Percentiles rank a stretch among this genome's conserved stretches.
phyloP scores from a whole-genome alignment of 2,329 filamentous ascomycete species.

The Tolypocladium guangdongense region DNA sequence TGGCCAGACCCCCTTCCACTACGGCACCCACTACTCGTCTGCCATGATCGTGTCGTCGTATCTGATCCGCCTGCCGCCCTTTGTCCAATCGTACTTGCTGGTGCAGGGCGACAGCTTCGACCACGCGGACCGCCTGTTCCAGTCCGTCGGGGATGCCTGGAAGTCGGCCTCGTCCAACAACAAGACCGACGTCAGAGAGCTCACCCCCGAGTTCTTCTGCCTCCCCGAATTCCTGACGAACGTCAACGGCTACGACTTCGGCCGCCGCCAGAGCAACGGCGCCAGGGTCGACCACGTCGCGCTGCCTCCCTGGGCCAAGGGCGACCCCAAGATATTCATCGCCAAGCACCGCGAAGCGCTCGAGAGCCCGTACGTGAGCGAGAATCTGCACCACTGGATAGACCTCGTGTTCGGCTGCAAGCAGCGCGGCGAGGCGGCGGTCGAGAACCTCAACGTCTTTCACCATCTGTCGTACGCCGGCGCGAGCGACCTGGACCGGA shows the following conservation, averaged over 20 bases:
- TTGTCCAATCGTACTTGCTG: constrained; percentile 89
- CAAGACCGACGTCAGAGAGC: constrained; percentile 86
- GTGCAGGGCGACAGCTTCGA: constrained; percentile 95
- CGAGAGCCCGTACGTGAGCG: constrained; percentile 85
- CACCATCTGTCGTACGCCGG: constrained; percentile 93
- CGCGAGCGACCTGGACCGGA: constrained; percentile 83
- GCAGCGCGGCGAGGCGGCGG: constrained; percentile 82
- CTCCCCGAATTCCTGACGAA: constrained; percentile 93
- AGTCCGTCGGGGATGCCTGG: constrained; percentile 87
- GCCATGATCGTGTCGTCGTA: constrained; percentile 98
- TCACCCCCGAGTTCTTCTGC: constrained; percentile 96
- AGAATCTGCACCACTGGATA: constrained; percentile 88
- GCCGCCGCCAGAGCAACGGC: constrained; percentile 68
- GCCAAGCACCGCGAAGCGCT: constrained; percentile 91
- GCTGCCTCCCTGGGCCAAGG: constrained; percentile 94
- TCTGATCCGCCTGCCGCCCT: constrained; percentile 86
- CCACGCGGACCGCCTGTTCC: constrained; percentile 90
- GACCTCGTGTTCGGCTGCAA: constrained; percentile 91
- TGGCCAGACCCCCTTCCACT: constrained; percentile 88
- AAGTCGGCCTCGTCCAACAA: constrained; percentile 78
- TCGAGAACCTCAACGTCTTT: constrained; percentile 90
- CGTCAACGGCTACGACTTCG: constrained; percentile 89
- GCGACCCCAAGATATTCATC: constrained; percentile 90
- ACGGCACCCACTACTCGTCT: constrained; percentile 96
- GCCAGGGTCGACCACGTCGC: constrained; percentile 75